Conservation (phyloP, 2,329 filamentous ascomycete genomes). For the Chrysoporthe puriensis region DNA sequence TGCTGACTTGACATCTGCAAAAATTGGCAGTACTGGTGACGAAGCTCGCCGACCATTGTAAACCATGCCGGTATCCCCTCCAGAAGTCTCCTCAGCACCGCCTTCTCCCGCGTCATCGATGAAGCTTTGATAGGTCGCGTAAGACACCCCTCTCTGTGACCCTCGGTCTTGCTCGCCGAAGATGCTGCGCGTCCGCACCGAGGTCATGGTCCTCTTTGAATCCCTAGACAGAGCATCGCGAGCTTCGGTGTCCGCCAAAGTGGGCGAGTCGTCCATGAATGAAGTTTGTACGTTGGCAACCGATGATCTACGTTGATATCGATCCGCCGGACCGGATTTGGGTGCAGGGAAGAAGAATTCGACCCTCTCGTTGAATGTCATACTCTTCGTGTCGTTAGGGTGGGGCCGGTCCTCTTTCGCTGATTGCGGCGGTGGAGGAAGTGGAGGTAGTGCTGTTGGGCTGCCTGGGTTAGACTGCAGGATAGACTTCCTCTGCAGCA, state of each 20-base stretch:
- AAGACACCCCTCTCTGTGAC: slow-evolving; percentile 22
- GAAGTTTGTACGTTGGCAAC: slow-evolving; percentile 45
- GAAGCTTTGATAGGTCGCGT: slow-evolving; percentile 35
- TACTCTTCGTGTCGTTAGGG: slow-evolving; percentile 59
- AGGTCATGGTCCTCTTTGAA: slow-evolving; percentile 44
- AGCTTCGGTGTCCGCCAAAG: slow-evolving; percentile 33
- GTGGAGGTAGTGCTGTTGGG: slow-evolving; percentile 54
- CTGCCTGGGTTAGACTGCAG: slow-evolving; percentile 49
- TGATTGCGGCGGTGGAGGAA: slow-evolving; percentile 52
- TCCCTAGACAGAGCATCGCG: slow-evolving; percentile 35
- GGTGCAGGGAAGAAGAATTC: slow-evolving; percentile 51
- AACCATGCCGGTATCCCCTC: slow-evolving; percentile 30
- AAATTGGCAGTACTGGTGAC: slow-evolving; percentile 53
- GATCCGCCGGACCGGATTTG: slow-evolving; percentile 30
- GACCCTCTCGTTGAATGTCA: slow-evolving; percentile 64
- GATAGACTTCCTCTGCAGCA: slow-evolving; percentile 50
- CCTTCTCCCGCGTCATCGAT: slow-evolving; percentile 42
- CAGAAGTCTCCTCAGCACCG: slow-evolving; percentile 40
- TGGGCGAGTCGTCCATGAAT: slow-evolving; percentile 35
- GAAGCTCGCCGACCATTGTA: slow-evolving; percentile 48
- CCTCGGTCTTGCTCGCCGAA: slow-evolving; percentile 34
- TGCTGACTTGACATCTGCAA: slow-evolving; percentile 36
- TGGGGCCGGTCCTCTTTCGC: slow-evolving; percentile 44
- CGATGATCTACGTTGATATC: slow-evolving; percentile 41
- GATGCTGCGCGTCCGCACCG: slow-evolving; percentile 45